Percentiles rank a stretch among this genome's conserved stretches.
Evolutionary conservation across 192 early-diverging fungal species (phyloP).

Genomic region (Radiomyces spectabilis): DNA sequence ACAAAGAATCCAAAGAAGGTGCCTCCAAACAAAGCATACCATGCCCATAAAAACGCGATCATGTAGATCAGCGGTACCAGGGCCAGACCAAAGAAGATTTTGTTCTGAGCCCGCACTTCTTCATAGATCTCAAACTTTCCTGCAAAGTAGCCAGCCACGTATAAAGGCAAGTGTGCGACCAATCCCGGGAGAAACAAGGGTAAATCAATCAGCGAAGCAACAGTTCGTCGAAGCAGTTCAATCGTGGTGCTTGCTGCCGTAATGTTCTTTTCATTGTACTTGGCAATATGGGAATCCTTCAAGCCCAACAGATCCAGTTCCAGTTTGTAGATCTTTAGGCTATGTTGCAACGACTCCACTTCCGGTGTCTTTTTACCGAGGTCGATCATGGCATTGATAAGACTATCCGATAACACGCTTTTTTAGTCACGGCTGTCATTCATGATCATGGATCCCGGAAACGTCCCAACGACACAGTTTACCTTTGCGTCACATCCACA

Average conservation of each 20-base stretch:
- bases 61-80: slow-evolving; percentile 28
- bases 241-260: slow-evolving; percentile 15
- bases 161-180: slow-evolving; percentile 32
- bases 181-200: slow-evolving; percentile 36
- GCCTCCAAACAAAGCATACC: slow-evolving; percentile 23
- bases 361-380: slow-evolving; percentile 10
- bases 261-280: slow-evolving; percentile 29
- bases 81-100: slow-evolving; percentile 31
- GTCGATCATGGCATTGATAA: slow-evolving; percentile 16
- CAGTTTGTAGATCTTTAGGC: slow-evolving; percentile 24
- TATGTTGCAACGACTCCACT: slow-evolving; percentile 18
- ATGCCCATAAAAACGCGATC: slow-evolving; percentile 27
- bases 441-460: not conserved
- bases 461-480: no score
- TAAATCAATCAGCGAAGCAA: slow-evolving; percentile 18
- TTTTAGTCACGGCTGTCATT: not conserved
- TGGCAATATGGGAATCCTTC: slow-evolving; percentile 27
- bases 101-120: slow-evolving; percentile 38
- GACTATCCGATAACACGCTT: slow-evolving; percentile 1
- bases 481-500: slow-evolving; percentile 43
- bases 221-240: slow-evolving; percentile 13
- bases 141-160: slow-evolving; percentile 30
- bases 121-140: slow-evolving; percentile 33
- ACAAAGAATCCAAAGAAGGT: slow-evolving; percentile 28
- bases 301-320: slow-evolving; percentile 16